Conservation (phyloP, 2,329 filamentous ascomycete genomes). For the Aspergillus melleus region DNA sequence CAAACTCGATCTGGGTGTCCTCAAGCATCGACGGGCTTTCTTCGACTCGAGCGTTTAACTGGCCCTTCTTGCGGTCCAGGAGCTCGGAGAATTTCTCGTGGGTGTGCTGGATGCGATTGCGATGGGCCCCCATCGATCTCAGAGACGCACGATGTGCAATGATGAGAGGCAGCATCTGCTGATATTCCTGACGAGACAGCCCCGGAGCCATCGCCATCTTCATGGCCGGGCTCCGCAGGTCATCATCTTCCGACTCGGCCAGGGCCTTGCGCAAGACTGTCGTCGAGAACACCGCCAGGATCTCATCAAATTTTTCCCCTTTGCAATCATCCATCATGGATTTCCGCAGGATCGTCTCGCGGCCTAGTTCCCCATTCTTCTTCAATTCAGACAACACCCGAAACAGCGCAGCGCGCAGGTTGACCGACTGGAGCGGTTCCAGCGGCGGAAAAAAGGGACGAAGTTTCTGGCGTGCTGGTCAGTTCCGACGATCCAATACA, state of each 20-base stretch:
- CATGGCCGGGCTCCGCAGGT: slow-evolving; percentile 53
- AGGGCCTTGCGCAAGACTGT: slow-evolving; percentile 73
- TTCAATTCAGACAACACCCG: slow-evolving; percentile 81
- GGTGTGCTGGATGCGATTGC: slow-evolving; percentile 57
- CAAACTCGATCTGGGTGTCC: slow-evolving; percentile 44
- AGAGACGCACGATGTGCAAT: slow-evolving; percentile 73
- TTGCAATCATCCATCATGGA: slow-evolving; percentile 97
- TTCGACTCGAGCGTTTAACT: slow-evolving; percentile 45
- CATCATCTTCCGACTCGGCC: slow-evolving; percentile 40
- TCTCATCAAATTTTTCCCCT: slow-evolving; percentile 84
- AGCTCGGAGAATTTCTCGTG: slow-evolving; percentile 66
- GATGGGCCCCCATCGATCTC: slow-evolving; percentile 57
- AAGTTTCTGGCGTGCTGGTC: slow-evolving; percentile 64
- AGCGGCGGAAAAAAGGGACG: slow-evolving; percentile 86
- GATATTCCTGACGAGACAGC: slow-evolving; percentile 34
- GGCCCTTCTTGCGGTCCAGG: slow-evolving; percentile 62
- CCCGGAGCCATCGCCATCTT: slow-evolving; percentile 55
- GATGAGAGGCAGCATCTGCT: slow-evolving; percentile 62
- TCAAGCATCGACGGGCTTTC: slow-evolving; percentile 18
- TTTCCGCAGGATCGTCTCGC: slow-evolving; percentile 80
- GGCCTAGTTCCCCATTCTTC: slow-evolving; percentile 78
- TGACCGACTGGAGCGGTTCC: slow-evolving; percentile 87
- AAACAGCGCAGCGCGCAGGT: slow-evolving; percentile 80
- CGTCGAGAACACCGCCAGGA: slow-evolving; percentile 80
- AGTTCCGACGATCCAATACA: background rate